These are phyloP conservation scores for Fusarium nematophilum DNA, from an alignment of 2,329 filamentous ascomycete genomes.

Conservation along the genomic window DNA sequence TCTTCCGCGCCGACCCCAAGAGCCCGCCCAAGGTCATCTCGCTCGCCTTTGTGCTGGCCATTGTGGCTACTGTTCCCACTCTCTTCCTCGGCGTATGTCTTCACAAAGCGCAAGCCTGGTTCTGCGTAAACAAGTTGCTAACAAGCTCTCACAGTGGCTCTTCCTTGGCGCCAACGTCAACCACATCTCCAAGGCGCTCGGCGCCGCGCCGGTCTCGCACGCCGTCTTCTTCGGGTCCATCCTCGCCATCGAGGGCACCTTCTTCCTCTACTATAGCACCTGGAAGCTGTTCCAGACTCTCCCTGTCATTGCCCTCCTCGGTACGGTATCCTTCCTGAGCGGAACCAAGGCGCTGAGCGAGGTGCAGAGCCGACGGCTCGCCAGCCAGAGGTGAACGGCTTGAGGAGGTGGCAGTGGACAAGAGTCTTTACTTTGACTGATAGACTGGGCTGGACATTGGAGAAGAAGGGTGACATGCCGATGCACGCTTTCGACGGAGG, in stretches of 20 bases:
- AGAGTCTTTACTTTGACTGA: constrained; percentile 9
- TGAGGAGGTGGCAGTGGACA: background rate
- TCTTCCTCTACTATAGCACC: constrained; percentile 91
- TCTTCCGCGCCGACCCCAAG: constrained; percentile 82
- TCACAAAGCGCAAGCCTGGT: too few relatives aligned
- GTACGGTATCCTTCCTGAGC: constrained; percentile 81
- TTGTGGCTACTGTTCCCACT: constrained; percentile 78
- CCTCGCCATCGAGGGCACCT: constrained; percentile 87
- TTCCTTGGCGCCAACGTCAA: constrained; percentile 84
- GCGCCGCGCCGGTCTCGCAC: constrained; percentile 83
- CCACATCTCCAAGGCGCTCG: constrained; percentile 80
- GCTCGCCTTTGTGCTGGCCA: constrained; percentile 78
- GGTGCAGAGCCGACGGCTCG: constrained; percentile 87
- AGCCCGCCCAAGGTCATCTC: constrained; percentile 86
- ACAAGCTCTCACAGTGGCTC: constrained; percentile 71
- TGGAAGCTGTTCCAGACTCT: constrained; percentile 95
- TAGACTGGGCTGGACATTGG: constrained; percentile 15
- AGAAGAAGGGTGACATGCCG: background rate
- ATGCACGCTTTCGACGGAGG: background rate
- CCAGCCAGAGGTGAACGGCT: constrained; percentile 69
- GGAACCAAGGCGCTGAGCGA: constrained; percentile 92
- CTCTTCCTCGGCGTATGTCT: constrained; percentile 76
- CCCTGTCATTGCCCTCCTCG: constrained; percentile 76
- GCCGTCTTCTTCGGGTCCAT: constrained; percentile 88
- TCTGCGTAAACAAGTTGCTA: constrained; percentile 29